Percentiles rank a stretch among this genome's conserved stretches.
Evolutionary conservation across 768 basidiomycete species (phyloP).

Genomic region (Mycena leptocephala): DNA sequence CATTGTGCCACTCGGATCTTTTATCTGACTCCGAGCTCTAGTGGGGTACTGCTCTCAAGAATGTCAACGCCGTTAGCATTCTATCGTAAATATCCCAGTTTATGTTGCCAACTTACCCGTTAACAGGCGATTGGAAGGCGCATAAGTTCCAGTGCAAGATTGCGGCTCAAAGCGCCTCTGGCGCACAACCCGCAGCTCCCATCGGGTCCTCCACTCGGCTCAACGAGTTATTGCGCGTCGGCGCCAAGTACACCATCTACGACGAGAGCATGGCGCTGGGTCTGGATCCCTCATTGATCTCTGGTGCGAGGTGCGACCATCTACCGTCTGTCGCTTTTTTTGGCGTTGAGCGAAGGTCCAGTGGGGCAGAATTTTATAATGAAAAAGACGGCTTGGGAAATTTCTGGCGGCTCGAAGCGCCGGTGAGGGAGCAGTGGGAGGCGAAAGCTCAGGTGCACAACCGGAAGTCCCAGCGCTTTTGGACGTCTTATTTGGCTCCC

Average conservation of each 20-base stretch:
- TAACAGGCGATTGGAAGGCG: constrained; percentile 22
- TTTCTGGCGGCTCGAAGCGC: constrained; percentile 21
- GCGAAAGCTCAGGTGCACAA: constrained; percentile 21
- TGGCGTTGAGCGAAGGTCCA: background rate
- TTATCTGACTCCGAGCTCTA: background rate
- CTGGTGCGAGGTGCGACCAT: background rate
- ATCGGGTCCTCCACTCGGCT: background rate
- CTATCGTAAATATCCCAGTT: background rate
- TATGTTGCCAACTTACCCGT: background rate
- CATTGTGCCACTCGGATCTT: background rate
- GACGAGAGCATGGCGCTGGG: constrained; percentile 14
- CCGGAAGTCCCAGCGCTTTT: constrained; percentile 29
- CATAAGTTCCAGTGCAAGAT: constrained; percentile 32
- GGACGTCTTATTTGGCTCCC: constrained; percentile 27
- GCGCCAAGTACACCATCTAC: constrained; percentile 22
- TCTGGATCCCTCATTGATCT: constrained; percentile 27
- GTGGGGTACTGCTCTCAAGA: constrained; percentile 24
- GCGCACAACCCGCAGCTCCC: background rate
- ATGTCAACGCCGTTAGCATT: constrained; percentile 23
- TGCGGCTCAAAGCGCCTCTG: background rate
- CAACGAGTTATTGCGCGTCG: constrained; percentile 24
- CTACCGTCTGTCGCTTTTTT: background rate
- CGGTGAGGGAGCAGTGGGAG: constrained; percentile 22
- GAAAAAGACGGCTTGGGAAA: background rate
- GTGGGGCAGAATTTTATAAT: constrained; percentile 11